Base-by-base conservation (phyloP, 2,329 filamentous ascomycete genomes). In the Westerdykella aurantiaca region DNA sequence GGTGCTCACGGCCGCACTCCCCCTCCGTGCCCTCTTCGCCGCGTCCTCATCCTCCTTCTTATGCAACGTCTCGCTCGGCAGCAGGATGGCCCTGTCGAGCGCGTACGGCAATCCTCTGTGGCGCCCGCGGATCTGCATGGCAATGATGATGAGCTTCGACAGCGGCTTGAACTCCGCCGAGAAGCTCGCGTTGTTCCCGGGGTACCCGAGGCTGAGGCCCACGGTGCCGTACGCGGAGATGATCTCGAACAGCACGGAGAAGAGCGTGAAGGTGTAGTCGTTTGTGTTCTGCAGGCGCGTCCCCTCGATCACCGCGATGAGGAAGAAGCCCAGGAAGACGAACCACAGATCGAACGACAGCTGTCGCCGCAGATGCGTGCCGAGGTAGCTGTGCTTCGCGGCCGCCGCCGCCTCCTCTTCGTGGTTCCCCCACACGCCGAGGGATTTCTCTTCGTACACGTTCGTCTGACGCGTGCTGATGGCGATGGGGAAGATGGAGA, bases 331-430 rank as follows among this genome's bases (percentile, higher is more conserved):
- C 17, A 97, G 67, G 61, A 95, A 95, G 45, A 98, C 85, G 59
- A 89, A 98, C 93, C 93, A 98, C 67, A 98, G 68, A 69, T 98
- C 93, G 71, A 98, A 98, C 42, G 89, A 95, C 31, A 98, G 78
- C 68, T 98, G 93, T 38, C 86, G 82, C 31, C 93, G 86, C 64
- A 98, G 77, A 79, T 98, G 93, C 41, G 87, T 83, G 2, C 88
- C 87, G 41, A 98, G 85, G 56, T 96, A 97, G 48, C 84, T 91
- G 37, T 88, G 80, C 35, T 84, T 78, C 31, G 72, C 77, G 13
- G 10, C n/a, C 4, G 25, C 5, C 5, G 5, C 25, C 18, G 76
- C 75, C 12, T 78, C 73, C 4, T 73, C 69, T 1, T 74, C 69
- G 22, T 77, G 74, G 31, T 71, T 70, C 39, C 71, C 72, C 59